phyloP scores from a whole-genome alignment of 768 basidiomycete species.

The Hebeloma cylindrosporum region DNA sequence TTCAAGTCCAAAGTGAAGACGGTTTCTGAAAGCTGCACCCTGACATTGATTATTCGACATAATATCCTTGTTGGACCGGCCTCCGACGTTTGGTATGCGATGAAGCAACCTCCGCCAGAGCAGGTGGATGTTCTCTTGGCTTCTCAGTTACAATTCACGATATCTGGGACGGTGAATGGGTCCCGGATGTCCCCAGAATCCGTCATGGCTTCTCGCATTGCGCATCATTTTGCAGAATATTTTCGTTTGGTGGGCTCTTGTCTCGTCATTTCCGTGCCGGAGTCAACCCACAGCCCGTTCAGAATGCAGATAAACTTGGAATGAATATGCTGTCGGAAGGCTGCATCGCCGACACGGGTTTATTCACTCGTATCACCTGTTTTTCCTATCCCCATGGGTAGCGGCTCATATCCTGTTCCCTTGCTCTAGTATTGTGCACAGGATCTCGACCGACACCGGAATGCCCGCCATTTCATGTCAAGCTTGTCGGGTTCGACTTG shows the following conservation, averaged over 20 bases:
- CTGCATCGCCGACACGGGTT: conserved; percentile 46
- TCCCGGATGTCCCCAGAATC: conserved; percentile 35
- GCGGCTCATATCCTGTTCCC: conserved; percentile 2
- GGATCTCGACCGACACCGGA: conserved; percentile 33
- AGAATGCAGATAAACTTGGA: conserved; percentile 65
- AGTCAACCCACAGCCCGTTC: conserved; percentile 4
- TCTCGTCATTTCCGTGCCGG: conserved; percentile 1
- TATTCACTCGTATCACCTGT: conserved; percentile 18
- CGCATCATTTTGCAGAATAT: conserved; percentile 48
- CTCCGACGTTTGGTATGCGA: conserved; percentile 25
- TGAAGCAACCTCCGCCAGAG: conserved; percentile 39
- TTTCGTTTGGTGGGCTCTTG: conserved; percentile 43
- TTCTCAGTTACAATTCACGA: conserved; percentile 49
- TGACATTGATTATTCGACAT: conserved; percentile 50
- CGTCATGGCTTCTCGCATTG: conserved; percentile 51
- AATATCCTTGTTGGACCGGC: conserved; percentile 34
- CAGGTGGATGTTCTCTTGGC: conserved; percentile 50
- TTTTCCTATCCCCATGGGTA: conserved; percentile 1
- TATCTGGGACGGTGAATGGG: conserved; percentile 56
- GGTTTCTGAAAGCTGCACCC: conserved; percentile 40
- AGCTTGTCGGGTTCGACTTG: conserved; percentile 22
- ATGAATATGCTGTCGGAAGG: conserved; percentile 57
- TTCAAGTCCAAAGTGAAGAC: conserved; percentile 42
- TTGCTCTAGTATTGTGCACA: conserved; percentile 39
- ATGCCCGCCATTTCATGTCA: conserved; percentile 10